These are phyloP conservation scores for Prunus padus DNA, from an alignment of 306 rosid genomes.

Conservation along the genomic window DNA sequence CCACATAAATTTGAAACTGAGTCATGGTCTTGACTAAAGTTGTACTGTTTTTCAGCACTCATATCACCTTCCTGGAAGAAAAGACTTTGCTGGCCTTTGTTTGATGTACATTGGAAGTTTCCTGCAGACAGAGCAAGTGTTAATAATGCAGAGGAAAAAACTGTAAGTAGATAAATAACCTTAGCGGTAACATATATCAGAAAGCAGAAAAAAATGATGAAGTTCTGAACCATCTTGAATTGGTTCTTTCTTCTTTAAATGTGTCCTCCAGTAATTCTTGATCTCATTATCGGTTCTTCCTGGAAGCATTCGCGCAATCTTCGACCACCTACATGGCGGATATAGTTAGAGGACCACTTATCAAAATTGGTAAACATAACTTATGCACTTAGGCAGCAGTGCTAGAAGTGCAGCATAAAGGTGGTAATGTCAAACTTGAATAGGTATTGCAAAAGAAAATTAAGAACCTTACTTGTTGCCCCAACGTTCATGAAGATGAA, in stretches of 20 bases:
- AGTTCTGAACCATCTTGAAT: conserved; percentile 20
- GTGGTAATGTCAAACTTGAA: background rate
- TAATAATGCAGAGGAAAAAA: background rate
- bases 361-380: background rate
- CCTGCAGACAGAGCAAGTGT: conserved; percentile 21
- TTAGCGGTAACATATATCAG: background rate
- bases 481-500: conserved; percentile 67
- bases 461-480: conserved; percentile 69
- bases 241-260: conserved; percentile 42
- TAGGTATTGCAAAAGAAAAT: background rate
- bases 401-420: background rate
- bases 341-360: background rate
- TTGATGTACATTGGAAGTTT: conserved; percentile 14
- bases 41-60: conserved; percentile 13
- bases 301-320: conserved; percentile 57
- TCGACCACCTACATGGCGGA: conserved; percentile 56
- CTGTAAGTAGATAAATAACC: background rate
- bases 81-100: conserved; percentile 18
- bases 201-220: background rate
- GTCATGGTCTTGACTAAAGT: conserved; percentile 5
- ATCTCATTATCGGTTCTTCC: conserved; percentile 76
- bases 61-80: conserved; percentile 12
- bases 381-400: background rate
- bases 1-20: conserved; percentile 16
- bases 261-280: conserved; percentile 72